Evolutionary conservation across 345 rosid genomes (phyloP), one percentile per base, ranked within the genome.

Genomic region (Nasturtium officinale): DNA sequence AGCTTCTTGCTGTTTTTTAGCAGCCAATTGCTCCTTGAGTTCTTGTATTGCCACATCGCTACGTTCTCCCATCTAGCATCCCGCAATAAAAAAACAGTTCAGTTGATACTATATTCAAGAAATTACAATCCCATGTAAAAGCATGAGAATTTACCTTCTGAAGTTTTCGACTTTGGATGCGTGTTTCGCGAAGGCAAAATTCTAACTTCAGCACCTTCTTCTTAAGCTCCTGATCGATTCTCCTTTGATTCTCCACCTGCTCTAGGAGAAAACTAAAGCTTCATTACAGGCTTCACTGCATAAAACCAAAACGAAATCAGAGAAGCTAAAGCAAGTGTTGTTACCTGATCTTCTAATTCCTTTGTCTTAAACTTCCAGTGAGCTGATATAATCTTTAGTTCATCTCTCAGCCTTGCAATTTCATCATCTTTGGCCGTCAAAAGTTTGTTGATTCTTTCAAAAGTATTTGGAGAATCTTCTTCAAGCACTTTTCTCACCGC

Each of bases 151-250:
- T 74, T 81, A 88, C 98, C 90, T 91, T 81, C 15, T 85, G 95
- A 45, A 91, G 95, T 77, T 86, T 94, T 71, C 90, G 82, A 16
- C 88, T 87, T 82, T 88, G 98, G 69, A 89, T 65, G 71, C 87
- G 92, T 57, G 95, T 86, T 79, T 94, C 96, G 21, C 89, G 97
- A 65, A 91, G 92, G 84, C 91, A 91, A 77, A 94, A 91, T 60
- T 91, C 98, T 79, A 94, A 68, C 83, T 87, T 94, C 85, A 23
- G 2, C 55, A 89, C 96, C 70, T 87, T 85, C 88, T 88, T 94
- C 65, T 86, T 94, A 43, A 89, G 84, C 68, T 94, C 97, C 72
- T 91, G 97, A 81, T 88, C 96, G 45, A 86, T 83, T 73, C 89
- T 82, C 17, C 81, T 79, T 69, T 91, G 97, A 81, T 89, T 94